Percentiles rank a stretch among this genome's conserved stretches.
These are phyloP conservation scores for Huntiella bhutanensis DNA, from an alignment of 2,329 filamentous ascomycete genomes.

Conservation along the genomic window DNA sequence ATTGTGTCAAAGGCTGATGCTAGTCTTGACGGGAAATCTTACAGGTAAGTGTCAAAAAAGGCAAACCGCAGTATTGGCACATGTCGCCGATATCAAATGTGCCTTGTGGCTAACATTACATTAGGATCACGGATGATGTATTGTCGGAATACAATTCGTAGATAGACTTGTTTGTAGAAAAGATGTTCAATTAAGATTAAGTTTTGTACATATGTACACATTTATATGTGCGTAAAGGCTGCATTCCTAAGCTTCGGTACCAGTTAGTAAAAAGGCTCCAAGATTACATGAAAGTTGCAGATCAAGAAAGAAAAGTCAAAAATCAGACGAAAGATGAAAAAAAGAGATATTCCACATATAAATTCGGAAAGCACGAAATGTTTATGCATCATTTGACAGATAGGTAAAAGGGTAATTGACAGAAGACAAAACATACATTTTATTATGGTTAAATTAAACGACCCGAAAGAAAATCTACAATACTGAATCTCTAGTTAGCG, in stretches of 20 bases:
- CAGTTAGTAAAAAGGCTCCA: too few species aligned
- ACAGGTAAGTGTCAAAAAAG: conserved; percentile 32
- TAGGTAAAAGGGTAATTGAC: not conserved
- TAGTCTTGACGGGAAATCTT: conserved; percentile 56
- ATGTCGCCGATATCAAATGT: not conserved
- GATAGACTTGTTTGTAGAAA: conserved; percentile 6
- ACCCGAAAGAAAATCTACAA: not conserved
- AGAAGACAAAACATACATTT: conserved; percentile 3
- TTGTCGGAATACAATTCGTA: conserved; percentile 27
- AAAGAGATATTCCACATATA: conserved; percentile 9
- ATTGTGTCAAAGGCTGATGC: conserved; percentile 46
- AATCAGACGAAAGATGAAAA: conserved; percentile 12
- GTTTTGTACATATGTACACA: too few species aligned
- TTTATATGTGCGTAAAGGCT: too few species aligned
- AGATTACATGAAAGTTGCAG: not conserved
- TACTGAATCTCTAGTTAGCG: conserved; percentile 3
- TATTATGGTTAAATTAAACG: not conserved
- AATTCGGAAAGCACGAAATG: conserved; percentile 11
- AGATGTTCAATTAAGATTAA: too few species aligned
- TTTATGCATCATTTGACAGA: conserved; percentile 10
- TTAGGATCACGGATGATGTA: conserved; percentile 17
- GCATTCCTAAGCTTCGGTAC: too few species aligned
- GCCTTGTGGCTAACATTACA: not conserved
- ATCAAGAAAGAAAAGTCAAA: not conserved
- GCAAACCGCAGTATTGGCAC: not conserved